Evolutionary conservation across 2,329 filamentous ascomycete genomes (phyloP).

Genomic region (Aspergillus eucalypticola): DNA sequence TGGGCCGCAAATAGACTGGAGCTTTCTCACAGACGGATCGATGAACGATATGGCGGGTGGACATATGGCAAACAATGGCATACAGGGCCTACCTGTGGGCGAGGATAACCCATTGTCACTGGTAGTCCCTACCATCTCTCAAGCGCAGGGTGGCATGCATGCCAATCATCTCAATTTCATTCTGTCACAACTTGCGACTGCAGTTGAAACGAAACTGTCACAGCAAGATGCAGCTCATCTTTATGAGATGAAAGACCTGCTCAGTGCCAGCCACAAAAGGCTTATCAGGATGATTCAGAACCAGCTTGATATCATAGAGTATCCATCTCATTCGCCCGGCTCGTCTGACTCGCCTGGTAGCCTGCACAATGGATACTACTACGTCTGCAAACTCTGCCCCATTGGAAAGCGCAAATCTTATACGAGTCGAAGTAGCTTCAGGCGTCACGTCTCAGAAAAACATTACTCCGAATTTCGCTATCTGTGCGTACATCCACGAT

Average conservation of each 20-base stretch:
- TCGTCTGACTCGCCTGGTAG: neutral
- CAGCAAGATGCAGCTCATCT: neutral
- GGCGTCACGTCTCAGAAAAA: slow-evolving; percentile 12
- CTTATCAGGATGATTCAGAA: slow-evolving; percentile 8
- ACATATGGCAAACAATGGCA: neutral
- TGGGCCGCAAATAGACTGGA: neutral
- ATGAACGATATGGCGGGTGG: neutral
- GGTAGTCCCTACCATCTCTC: neutral
- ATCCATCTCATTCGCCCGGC: neutral
- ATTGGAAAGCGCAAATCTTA: neutral
- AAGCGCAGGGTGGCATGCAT: neutral
- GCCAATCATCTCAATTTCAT: neutral
- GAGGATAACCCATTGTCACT: neutral
- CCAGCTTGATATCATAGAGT: slow-evolving; percentile 1
- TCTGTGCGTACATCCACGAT: slow-evolving; percentile 5
- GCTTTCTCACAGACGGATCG: neutral
- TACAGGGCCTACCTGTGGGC: neutral
- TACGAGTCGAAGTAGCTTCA: slow-evolving; percentile 8
- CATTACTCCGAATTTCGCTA: slow-evolving; percentile 9
- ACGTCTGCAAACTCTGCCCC: slow-evolving; percentile 8
- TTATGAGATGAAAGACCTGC: neutral
- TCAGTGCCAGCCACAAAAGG: neutral
- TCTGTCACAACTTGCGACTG: neutral
- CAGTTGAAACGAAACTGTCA: neutral
- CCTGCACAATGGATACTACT: neutral